Evolutionary conservation across 2,329 filamentous ascomycete genomes (phyloP), one percentile per base, ranked within the genome.

Genomic region (Penicillium sp.): DNA sequence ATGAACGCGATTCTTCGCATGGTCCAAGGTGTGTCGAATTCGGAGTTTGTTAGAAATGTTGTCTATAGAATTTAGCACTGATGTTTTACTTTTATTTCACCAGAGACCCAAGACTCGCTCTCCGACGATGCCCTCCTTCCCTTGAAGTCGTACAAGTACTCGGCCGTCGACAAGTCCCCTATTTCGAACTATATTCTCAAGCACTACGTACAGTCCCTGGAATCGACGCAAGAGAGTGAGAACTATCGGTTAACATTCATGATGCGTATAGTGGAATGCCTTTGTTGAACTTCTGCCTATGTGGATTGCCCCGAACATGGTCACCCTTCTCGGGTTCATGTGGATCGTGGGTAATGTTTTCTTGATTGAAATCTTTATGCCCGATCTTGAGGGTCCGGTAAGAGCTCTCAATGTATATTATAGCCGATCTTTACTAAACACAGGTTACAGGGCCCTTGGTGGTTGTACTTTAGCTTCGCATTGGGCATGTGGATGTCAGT

Each of bases 281-380:
- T 90, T 90, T 60, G 93, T 97, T 60, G 84, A 95, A 67, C 73
- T 96, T 34, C 74, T 98, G 61, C 93, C 93, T 54, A 74, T 96
- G 81, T 98, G 91, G 90, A 80, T 98, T 44, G 93, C 93, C 23
- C 93, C 93, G 27, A 98, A 98, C 66, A 93, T 96, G 84, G 91
- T 98, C 49, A 98, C 93, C 56, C 77, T 98, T 20, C 71, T 97
- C 39, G 93, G 93, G 48, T 98, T 97, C 78, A 84, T 86, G 72
- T 97, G 91, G 76, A 94, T 98, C 59, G 74, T 98, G 42, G 82
- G 74, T 50, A 97, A 98, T 66, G 81, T 98, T 50, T 79, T 74
- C 18, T 73, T 84, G 44, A 72, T 96, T 47, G 82, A 86, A 50
- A 74, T 95, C 40, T 86, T 82, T 65, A 86, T 97, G 72, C 93